Conservation (phyloP, 805 yeast species). For the Wickerhamiella parazyma region DNA sequence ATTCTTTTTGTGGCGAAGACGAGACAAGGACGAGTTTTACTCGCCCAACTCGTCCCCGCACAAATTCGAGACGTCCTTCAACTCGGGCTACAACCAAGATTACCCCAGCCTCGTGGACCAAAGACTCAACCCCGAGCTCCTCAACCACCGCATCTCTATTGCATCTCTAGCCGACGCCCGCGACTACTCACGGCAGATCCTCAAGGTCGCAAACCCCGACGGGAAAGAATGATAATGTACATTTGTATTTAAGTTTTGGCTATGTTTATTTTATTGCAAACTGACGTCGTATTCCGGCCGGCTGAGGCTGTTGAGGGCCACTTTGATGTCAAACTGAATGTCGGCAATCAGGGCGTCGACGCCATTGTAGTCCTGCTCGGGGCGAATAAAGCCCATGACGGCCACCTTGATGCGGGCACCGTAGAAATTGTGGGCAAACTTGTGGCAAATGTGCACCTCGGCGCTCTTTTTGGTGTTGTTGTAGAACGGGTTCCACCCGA, state of each 20-base stretch:
- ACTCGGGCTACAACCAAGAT: constrained; percentile 17
- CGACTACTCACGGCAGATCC: constrained; percentile 64
- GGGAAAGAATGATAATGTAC: constrained; percentile 23
- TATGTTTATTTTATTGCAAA: no score
- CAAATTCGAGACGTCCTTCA: constrained; percentile 16
- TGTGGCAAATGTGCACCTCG: constrained; percentile 68
- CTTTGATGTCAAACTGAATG: constrained; percentile 63
- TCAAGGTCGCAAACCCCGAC: constrained; percentile 85
- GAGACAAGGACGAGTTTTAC: constrained; percentile 29
- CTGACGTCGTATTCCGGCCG: constrained; percentile 29
- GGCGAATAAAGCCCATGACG: constrained; percentile 80
- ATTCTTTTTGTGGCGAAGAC: constrained; percentile 32
- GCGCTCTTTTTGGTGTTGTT: constrained; percentile 69
- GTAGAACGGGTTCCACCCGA: constrained; percentile 93
- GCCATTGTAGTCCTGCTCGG: constrained; percentile 76
- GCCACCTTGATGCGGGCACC: constrained; percentile 62
- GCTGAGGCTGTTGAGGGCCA: constrained; percentile 41
- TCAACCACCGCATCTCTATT: constrained; percentile 60
- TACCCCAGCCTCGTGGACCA: constrained; percentile 35
- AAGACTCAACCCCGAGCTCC: constrained; percentile 57
- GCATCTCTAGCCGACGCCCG: constrained; percentile 81
- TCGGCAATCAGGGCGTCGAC: constrained; percentile 75
- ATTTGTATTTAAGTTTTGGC: constrained; percentile 9
- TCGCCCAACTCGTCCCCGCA: constrained; percentile 22
- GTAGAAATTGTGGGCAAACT: constrained; percentile 55